Conservation (phyloP, 352 stramenopile species). For the Hyaloperonospora brassicae region DNA sequence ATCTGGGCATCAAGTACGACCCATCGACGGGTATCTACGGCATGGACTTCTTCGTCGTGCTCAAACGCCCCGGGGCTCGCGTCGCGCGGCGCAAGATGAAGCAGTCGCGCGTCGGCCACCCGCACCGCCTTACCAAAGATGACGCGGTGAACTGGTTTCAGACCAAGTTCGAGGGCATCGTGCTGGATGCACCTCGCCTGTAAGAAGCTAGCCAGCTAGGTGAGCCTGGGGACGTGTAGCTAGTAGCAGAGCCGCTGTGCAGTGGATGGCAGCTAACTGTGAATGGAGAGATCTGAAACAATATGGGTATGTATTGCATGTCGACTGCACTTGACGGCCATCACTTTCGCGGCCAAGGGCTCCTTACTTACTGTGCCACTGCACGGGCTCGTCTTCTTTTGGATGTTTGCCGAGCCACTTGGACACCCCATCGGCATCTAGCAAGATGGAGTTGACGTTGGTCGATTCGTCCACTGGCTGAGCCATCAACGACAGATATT, state of each 20-base stretch:
- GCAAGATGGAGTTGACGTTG: slow-evolving; percentile 90
- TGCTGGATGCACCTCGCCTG: slow-evolving; percentile 61
- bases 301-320: too few relatives aligned
- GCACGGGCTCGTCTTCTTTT: slow-evolving; percentile 22
- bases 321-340: too few relatives aligned
- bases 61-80: slow-evolving; percentile 93
- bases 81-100: slow-evolving; percentile 94
- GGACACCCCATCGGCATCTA: slow-evolving; percentile 87
- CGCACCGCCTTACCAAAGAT: slow-evolving; percentile 96
- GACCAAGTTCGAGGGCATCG: slow-evolving; percentile 97
- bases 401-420: slow-evolving; percentile 55
- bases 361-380: slow-evolving; percentile 16
- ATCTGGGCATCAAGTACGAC: slow-evolving; percentile 99
- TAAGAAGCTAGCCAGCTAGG: slow-evolving; percentile 4
- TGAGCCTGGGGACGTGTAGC: too few relatives aligned
- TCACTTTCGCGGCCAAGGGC: too few relatives aligned
- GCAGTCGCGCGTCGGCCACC: slow-evolving; percentile 87
- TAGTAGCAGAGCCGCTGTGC: slow-evolving; percentile 7
- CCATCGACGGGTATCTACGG: slow-evolving; percentile 99
- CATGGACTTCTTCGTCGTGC: slow-evolving; percentile 99
- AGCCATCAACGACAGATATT: slow-evolving; percentile 13
- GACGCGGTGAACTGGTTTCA: slow-evolving; percentile 99
- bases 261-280: slow-evolving; percentile 20
- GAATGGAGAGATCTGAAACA: slow-evolving; percentile 24
- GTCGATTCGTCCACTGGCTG: slow-evolving; percentile 89